Evolutionary conservation across 345 rosid genomes (phyloP).

Genomic region (Physaria fendleri): DNA sequence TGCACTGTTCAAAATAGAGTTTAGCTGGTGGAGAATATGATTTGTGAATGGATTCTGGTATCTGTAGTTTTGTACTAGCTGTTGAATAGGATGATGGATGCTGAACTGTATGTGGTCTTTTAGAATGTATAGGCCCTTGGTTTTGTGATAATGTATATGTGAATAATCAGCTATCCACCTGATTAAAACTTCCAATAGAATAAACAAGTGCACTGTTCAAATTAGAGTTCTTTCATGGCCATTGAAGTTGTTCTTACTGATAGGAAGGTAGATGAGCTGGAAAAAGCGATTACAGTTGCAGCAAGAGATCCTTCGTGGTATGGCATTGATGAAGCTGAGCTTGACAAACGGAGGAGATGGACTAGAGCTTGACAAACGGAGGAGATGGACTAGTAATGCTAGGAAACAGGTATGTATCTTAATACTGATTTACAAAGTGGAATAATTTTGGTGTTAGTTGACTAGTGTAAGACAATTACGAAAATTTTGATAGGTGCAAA

Average conservation of each 20-base stretch:
- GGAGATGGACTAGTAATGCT: slow-evolving; percentile 88
- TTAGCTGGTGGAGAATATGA: no score
- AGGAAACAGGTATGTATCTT: slow-evolving; percentile 53
- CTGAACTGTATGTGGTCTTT: no score
- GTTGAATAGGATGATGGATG: no score
- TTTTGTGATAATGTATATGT: no score
- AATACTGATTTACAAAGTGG: neutral
- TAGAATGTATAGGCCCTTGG: no score
- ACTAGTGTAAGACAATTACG: slow-evolving; percentile 12
- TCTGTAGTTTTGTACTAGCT: no score
- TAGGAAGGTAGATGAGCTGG: slow-evolving; percentile 98
- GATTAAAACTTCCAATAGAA: no score
- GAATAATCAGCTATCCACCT: no score
- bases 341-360: slow-evolving; percentile 78
- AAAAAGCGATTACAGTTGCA: slow-evolving; percentile 83
- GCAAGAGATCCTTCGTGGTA: slow-evolving; percentile 84
- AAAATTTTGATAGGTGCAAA: slow-evolving; percentile 51
- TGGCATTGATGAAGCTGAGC: slow-evolving; percentile 80
- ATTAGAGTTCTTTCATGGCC: slow-evolving; percentile 26
- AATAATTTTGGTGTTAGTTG: neutral
- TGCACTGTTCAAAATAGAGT: neutral
- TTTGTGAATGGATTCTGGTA: no score
- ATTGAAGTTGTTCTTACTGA: slow-evolving; percentile 50
- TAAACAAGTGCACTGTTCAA: no score
- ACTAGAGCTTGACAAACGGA: no score